These are phyloP conservation scores for Pleurotus salmoneostramineus DNA, from an alignment of 768 basidiomycete species.

Conservation along the genomic window DNA sequence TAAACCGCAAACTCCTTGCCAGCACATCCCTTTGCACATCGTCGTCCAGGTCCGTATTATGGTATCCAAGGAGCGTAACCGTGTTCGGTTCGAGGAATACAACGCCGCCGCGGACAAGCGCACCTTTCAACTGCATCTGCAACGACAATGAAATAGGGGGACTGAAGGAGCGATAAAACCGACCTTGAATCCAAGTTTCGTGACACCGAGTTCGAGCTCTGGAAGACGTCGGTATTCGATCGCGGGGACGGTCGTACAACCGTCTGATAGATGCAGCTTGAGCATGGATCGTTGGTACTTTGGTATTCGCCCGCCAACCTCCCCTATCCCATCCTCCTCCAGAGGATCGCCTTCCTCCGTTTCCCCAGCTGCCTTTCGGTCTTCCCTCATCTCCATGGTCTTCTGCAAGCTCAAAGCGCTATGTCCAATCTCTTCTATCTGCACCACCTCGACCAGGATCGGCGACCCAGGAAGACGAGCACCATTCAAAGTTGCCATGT, in stretches of 20 bases:
- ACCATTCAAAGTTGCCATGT: slow-evolving; percentile 33
- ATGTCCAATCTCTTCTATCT: slow-evolving; percentile 79
- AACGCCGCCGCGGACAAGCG: slow-evolving; percentile 63
- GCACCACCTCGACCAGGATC: slow-evolving; percentile 69
- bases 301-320: slow-evolving; percentile 73
- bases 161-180: slow-evolving; percentile 1
- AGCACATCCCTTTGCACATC: slow-evolving; percentile 55
- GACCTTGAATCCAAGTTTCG: slow-evolving; percentile 84
- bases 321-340: slow-evolving; percentile 53
- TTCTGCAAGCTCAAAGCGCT: slow-evolving; percentile 82
- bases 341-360: slow-evolving; percentile 39
- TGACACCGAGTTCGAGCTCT: slow-evolving; percentile 66
- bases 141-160: background rate
- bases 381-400: slow-evolving; percentile 38
- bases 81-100: slow-evolving; percentile 75
- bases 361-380: slow-evolving; percentile 45
- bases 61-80: slow-evolving; percentile 55
- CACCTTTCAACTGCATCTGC: slow-evolving; percentile 70
- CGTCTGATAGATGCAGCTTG: slow-evolving; percentile 73
- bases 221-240: slow-evolving; percentile 75
- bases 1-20: slow-evolving; percentile 49
- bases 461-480: slow-evolving; percentile 36
- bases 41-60: slow-evolving; percentile 66
- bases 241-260: slow-evolving; percentile 60
- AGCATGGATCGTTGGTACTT: slow-evolving; percentile 83